Conservation (phyloP, 139 green algal species). For the Zygnema cylindricum region DNA sequence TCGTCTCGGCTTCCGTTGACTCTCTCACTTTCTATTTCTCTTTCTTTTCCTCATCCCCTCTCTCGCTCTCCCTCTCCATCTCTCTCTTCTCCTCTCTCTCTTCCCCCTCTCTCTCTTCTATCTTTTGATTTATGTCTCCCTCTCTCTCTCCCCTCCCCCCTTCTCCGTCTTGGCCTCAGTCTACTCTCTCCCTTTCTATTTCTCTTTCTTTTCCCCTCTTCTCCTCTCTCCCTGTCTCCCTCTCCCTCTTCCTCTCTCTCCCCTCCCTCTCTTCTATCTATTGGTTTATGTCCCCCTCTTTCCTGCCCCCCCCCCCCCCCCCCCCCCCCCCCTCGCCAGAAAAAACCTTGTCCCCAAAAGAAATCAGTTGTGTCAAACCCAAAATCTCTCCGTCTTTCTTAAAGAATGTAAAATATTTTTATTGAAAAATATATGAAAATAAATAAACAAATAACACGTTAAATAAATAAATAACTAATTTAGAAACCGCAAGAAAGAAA, state of each 20-base stretch:
- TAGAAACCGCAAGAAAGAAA: not conserved
- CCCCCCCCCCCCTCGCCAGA: too few relatives aligned
- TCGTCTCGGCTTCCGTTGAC: not conserved
- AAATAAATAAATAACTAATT: not conserved
- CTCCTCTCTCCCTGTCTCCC: constrained; percentile 6
- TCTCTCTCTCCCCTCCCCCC: not conserved
- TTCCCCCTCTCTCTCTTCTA: constrained; percentile 5
- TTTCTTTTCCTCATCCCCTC: constrained; percentile 8
- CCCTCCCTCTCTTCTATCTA: not conserved
- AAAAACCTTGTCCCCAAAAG: too few relatives aligned
- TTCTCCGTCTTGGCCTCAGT: not conserved
- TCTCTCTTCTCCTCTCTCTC: not conserved
- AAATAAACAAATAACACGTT: too few relatives aligned
- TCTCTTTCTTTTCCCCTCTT: not conserved
- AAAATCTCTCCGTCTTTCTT: too few relatives aligned
- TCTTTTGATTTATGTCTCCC: not conserved
- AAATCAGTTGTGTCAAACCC: too few relatives aligned
- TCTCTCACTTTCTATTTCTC: not conserved
- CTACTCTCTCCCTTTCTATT: not conserved
- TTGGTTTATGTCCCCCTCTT: not conserved
- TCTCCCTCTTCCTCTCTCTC: not conserved
- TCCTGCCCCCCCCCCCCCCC: not conserved
- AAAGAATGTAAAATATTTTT: too few relatives aligned
- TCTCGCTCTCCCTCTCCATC: not conserved
- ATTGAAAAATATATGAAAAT: too few relatives aligned